A percentile compares a stretch with the other conserved stretches of the same genome.
These are phyloP conservation scores for Talaromyces wortmannii DNA, from an alignment of 495 filamentous ascomycete genomes.

Conservation along the genomic window DNA sequence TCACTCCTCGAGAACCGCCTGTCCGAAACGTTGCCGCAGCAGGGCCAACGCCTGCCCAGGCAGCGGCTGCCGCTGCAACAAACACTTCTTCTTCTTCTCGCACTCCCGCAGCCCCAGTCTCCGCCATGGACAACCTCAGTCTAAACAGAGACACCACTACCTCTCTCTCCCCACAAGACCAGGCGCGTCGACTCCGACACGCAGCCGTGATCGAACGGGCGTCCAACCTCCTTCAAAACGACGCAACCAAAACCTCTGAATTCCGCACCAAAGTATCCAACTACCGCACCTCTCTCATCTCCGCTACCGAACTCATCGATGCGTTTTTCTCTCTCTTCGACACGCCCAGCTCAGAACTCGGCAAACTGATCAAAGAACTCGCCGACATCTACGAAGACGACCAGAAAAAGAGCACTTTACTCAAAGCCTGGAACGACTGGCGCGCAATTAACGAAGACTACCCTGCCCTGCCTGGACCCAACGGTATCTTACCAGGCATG, in stretches of 20 bases:
- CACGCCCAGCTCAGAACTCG: conserved; percentile 66
- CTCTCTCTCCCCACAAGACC: conserved; percentile 61
- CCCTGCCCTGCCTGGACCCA: conserved; percentile 72
- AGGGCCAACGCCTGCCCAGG: neutral
- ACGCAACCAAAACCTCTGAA: conserved; percentile 59
- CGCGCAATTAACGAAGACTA: conserved; percentile 95
- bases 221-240: conserved; percentile 66
- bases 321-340: conserved; percentile 80
- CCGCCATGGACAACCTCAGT: conserved; percentile 32
- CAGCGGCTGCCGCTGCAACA: conserved; percentile 25
- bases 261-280: conserved; percentile 75
- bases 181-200: conserved; percentile 66
- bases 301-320: conserved; percentile 71
- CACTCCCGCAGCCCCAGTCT: conserved; percentile 27
- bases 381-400: conserved; percentile 89
- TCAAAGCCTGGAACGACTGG: conserved; percentile 89
- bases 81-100: conserved; percentile 30
- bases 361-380: conserved; percentile 85
- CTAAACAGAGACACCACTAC: conserved; percentile 16
- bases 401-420: conserved; percentile 60
- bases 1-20: conserved; percentile 48
- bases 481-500: conserved; percentile 50
- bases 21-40: conserved; percentile 24
- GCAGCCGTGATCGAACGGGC: conserved; percentile 80
- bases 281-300: conserved; percentile 58